Evolutionary conservation across 2,329 filamentous ascomycete species (phyloP), one percentile per base, ranked within the genome.

Genomic region (Epichloe sp.): DNA sequence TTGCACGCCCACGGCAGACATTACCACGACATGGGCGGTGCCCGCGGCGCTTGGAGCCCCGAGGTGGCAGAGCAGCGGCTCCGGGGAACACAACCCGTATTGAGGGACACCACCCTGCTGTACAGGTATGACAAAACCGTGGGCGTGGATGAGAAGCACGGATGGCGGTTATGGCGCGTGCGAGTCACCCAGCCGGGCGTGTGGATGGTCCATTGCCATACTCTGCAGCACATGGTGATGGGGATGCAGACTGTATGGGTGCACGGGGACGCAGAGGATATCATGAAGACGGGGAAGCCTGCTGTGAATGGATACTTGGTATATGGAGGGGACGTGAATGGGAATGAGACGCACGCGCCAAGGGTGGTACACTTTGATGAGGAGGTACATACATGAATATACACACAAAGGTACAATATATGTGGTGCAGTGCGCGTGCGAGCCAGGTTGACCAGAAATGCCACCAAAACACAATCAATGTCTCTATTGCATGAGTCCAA

Each of bases 171-270:
- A 0, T 83, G 79, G 80, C 67, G 80, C 10, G 62, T 82, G 1
- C 59, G 67, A 4, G 60, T 74, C 1, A 61, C 67, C 12, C 40
- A 54, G 31, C 44, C 53, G 0, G 79, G 79, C 0, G 76, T 77
- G 3, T 82, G 77, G 77, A 76, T 82, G 76, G 66, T 82, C 55
- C 79, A 82, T 60, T 82, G 79, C 55, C 79, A 82, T 59, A 72
- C 76, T 15, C 55, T 77, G 47, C 72, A 74, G 50, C 79, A 82
- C 59, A 77, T 79, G 71, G 64, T 77, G 17, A 80, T 80, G 53
- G 56, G 73, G 57, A 63, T 65, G 70, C 49, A 57, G 36, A 60
- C 51, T 12, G 55, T 62, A 15, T 58, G 56, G 59, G 52, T 60
- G 5, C 58, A 60, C 55, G 63, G 63, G 5, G 55, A 63, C 44